Evolutionary conservation across 2,329 filamentous ascomycete species (phyloP).

Genomic region (Botrytis sinoallii): DNA sequence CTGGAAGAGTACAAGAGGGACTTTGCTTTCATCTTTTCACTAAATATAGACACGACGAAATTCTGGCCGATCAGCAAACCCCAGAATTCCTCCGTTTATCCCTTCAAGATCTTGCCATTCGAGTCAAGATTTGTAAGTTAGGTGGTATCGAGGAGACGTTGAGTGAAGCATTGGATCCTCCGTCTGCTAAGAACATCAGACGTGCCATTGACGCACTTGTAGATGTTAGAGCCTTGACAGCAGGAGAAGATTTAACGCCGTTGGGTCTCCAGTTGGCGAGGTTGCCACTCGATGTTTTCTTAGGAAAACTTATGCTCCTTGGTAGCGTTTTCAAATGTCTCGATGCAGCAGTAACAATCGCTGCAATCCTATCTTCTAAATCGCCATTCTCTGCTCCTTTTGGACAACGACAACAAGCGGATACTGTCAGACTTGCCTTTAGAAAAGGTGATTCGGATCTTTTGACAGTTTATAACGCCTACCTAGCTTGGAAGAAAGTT

Average conservation of each 20-base stretch:
- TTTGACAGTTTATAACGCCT: constrained; percentile 91
- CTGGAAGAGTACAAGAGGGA: constrained; percentile 91
- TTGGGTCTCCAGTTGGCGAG: constrained; percentile 84
- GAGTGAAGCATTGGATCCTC: constrained; percentile 82
- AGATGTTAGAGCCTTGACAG: constrained; percentile 85
- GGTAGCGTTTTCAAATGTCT: constrained; percentile 86
- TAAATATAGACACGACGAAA: constrained; percentile 77
- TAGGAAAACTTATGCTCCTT: constrained; percentile 88
- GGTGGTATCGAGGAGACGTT: constrained; percentile 90
- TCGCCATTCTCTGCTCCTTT: constrained; percentile 89
- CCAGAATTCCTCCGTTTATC: constrained; percentile 95
- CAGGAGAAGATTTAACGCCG: constrained; percentile 77
- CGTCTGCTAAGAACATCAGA: constrained; percentile 86
- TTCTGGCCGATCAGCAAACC: constrained; percentile 89
- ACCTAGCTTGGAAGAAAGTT: constrained; percentile 80
- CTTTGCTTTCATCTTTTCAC: constrained; percentile 97
- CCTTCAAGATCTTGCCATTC: constrained; percentile 88
- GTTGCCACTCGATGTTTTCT: constrained; percentile 86
- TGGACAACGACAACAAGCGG: constrained; percentile 76
- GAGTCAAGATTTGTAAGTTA: constrained; percentile 96
- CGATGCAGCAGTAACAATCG: constrained; percentile 86
- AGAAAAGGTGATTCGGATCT: constrained; percentile 87
- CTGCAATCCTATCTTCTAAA: constrained; percentile 90
- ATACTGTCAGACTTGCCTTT: constrained; percentile 75
- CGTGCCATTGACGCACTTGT: constrained; percentile 89